These are phyloP conservation scores for Ramalina intermedia DNA, from an alignment of 495 filamentous ascomycete genomes.

Conservation along the genomic window DNA sequence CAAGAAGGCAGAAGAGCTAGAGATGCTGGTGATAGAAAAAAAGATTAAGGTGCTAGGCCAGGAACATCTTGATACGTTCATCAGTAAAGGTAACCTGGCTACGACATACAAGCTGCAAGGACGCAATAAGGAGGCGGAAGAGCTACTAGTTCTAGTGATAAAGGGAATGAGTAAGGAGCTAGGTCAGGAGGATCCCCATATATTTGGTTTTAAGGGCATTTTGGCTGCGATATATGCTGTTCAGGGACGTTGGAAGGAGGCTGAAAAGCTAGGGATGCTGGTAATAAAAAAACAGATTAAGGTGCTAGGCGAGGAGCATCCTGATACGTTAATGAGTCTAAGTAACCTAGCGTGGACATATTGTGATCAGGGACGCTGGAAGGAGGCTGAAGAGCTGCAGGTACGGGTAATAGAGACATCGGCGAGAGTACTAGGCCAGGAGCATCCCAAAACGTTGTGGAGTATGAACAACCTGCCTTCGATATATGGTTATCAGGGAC, in stretches of 20 bases:
- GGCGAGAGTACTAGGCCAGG: too few species aligned
- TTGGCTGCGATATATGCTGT: slow-evolving; percentile 13
- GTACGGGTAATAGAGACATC: not conserved
- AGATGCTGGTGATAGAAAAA: slow-evolving; percentile 13
- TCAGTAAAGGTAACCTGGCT: slow-evolving; percentile 13
- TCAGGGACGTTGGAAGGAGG: slow-evolving; percentile 18
- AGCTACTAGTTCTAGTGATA: not conserved
- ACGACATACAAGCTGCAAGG: slow-evolving; percentile 12
- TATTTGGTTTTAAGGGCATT: slow-evolving; percentile 9
- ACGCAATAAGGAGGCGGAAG: slow-evolving; percentile 17
- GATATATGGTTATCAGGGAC: not conserved
- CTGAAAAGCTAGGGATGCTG: slow-evolving; percentile 16
- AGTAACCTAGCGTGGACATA: not conserved
- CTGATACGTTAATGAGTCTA: slow-evolving; percentile 11
- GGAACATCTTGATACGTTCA: slow-evolving; percentile 15
- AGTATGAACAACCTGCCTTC: not conserved
- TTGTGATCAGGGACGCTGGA: not conserved
- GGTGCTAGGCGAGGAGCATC: slow-evolving; percentile 24
- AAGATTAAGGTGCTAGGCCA: slow-evolving; percentile 13
- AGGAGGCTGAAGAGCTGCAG: not conserved
- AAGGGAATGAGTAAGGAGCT: not conserved
- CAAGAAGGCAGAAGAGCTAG: slow-evolving; percentile 20
- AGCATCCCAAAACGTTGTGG: not conserved
- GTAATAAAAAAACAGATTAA: too few species aligned
- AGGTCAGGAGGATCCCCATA: slow-evolving; percentile 8